Conservation (phyloP, 2,329 filamentous ascomycete genomes). For the Diaporthe sp. region DNA sequence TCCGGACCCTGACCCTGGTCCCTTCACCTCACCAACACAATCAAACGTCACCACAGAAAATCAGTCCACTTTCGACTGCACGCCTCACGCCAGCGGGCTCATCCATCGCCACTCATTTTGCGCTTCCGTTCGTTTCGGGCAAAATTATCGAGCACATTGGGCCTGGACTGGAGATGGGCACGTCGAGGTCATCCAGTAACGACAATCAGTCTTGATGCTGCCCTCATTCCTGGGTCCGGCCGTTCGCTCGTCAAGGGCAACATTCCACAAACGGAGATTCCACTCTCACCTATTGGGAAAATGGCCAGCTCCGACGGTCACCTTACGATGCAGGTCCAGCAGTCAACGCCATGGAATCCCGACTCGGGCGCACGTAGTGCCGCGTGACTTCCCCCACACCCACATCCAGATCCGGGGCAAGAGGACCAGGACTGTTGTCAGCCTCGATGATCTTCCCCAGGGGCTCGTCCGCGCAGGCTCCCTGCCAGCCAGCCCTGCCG, state of each 20-base stretch:
- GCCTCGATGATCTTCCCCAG: conserved; percentile 67
- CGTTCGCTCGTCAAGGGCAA: conserved; percentile 28
- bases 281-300: neutral
- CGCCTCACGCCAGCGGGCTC: neutral
- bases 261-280: conserved; percentile 11
- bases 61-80: conserved; percentile 17
- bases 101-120: neutral
- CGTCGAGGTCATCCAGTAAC: neutral
- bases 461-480: conserved; percentile 54
- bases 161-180: neutral
- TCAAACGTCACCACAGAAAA: neutral
- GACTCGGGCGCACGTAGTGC: neutral
- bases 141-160: neutral
- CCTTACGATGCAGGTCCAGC: conserved; percentile 17
- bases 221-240: conserved; percentile 27
- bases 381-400: conserved; percentile 4
- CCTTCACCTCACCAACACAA: neutral
- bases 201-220: conserved; percentile 30
- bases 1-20: conserved; percentile 4
- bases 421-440: conserved; percentile 65
- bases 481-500: conserved; percentile 36
- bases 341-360: conserved; percentile 27
- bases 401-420: conserved; percentile 54
- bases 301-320: conserved; percentile 5
- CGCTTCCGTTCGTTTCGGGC: neutral